Evolutionary conservation across 164 flowering plant species (phyloP).

Genomic region (Umbellularia californica): DNA sequence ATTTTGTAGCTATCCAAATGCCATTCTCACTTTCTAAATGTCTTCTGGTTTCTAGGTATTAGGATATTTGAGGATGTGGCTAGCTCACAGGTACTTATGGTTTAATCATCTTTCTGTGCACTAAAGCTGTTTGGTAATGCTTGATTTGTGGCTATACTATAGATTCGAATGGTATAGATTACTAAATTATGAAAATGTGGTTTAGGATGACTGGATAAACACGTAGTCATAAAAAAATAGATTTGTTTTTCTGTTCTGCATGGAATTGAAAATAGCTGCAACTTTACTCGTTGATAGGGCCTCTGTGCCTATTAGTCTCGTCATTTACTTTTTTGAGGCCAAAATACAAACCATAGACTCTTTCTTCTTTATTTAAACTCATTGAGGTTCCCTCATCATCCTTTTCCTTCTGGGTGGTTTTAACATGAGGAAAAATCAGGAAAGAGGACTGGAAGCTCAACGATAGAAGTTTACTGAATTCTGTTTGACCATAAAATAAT

Average conservation of each 20-base stretch:
- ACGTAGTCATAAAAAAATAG: neutral
- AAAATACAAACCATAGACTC: neutral
- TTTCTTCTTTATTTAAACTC: neutral
- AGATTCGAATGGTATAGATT: neutral
- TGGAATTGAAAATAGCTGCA: neutral
- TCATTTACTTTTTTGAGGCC: neutral
- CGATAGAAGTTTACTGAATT: too few relatives aligned
- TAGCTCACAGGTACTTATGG: slow-evolving; percentile 48
- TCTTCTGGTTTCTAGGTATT: slow-evolving; percentile 48
- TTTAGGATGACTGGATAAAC: neutral
- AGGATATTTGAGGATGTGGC: slow-evolving; percentile 91
- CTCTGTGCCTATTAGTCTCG: neutral
- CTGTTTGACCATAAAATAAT: too few relatives aligned
- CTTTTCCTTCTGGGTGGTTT: neutral
- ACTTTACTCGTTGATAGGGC: neutral
- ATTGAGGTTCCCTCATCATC: neutral
- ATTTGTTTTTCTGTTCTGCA: neutral
- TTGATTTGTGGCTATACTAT: neutral
- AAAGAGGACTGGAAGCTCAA: too few relatives aligned
- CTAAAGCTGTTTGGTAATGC: neutral
- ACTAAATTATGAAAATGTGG: neutral
- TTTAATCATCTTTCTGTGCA: slow-evolving; percentile 4
- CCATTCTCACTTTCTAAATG: slow-evolving; percentile 2
- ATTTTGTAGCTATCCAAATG: neutral
- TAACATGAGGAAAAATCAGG: too few relatives aligned